Evolutionary conservation across 768 basidiomycete genomes (phyloP), one percentile per base, ranked within the genome.

Genomic region (Lactifluus volemus): DNA sequence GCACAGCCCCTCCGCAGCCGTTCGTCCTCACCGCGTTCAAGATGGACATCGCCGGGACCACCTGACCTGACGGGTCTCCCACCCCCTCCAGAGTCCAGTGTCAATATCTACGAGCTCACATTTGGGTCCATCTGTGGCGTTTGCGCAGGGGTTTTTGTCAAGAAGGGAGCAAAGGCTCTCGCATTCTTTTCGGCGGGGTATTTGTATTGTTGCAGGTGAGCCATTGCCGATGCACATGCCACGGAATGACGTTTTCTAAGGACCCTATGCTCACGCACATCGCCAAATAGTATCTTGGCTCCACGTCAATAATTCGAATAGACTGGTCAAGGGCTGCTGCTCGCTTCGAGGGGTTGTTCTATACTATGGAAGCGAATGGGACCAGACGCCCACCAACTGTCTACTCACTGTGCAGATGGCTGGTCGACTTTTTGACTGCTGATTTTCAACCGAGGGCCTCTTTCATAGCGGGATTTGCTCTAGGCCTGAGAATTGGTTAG

Each of bases 371-470:
- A 49, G 74, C 77, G 7, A 71, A 76, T 0, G 87, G 86, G 2
- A 70, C 70, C 10, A 78, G 70, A 61, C 79, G 73, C 53, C 79
- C 91, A 3, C 88, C 89, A 2, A 90, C 82, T 4, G 71, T 91
- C 55, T 70, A 71, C 19, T 81, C 84, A 2, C 68, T 88, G 29
- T 91, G 88, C 81, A 78, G 70, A 42, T 84, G 85, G 73, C 65
- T 85, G 25, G 71, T 88, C 25, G 77, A 91, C 72, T 97, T 98
- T 75, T 74, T 98, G 71, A 90, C 89, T 0, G 89, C 93, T 7
- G 92, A 97, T 70, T 95, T 98, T 73, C 95, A 93, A 69, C 88
- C 86, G 48, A 76, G 94, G 63, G 94, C 93, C 2, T 86, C 89
- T 14, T 97, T 97, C 73, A 67, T 93, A 38, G 92, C 85, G 4